Evolutionary conservation across 2,329 filamentous ascomycete genomes (phyloP).

Genomic region (Zasmidium cellare): DNA sequence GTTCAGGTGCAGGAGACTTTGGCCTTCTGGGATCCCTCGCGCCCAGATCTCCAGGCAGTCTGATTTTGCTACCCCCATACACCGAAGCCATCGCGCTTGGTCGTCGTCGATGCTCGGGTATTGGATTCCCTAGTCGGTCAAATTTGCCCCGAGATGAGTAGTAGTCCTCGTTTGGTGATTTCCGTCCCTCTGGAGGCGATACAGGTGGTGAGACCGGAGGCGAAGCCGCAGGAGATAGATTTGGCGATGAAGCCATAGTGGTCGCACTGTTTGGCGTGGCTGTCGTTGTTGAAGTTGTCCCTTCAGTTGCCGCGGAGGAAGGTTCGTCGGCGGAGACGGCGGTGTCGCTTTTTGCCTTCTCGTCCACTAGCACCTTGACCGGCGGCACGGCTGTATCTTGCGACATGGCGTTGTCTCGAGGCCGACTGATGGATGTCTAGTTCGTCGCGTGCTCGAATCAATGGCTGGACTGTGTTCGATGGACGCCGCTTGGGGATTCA

Average conservation of each 20-base stretch:
- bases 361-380: conserved; percentile 1
- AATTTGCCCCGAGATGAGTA: conserved; percentile 29
- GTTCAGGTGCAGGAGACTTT: conserved; percentile 30
- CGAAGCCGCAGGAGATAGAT: conserved; percentile 25
- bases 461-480: not conserved
- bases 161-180: conserved; percentile 25
- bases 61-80: conserved; percentile 28
- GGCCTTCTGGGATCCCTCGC: conserved; percentile 36
- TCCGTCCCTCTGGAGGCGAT: conserved; percentile 16
- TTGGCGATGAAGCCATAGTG: conserved; percentile 1
- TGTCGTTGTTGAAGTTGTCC: not conserved
- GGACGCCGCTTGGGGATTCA: not conserved
- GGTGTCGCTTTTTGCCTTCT: not conserved
- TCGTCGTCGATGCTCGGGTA: conserved; percentile 25
- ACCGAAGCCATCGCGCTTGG: conserved; percentile 33
- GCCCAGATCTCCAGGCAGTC: conserved; percentile 38
- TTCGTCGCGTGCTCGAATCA: not conserved
- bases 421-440: not conserved
- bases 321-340: conserved; percentile 5
- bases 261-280: not conserved
- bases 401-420: not conserved
- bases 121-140: conserved; percentile 32
- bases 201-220: conserved; percentile 28
- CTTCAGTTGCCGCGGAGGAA: conserved; percentile 3
- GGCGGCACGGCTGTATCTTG: not conserved